phyloP scores from a whole-genome alignment of 441 rosid genomes.

The Aleurites moluccanus region DNA sequence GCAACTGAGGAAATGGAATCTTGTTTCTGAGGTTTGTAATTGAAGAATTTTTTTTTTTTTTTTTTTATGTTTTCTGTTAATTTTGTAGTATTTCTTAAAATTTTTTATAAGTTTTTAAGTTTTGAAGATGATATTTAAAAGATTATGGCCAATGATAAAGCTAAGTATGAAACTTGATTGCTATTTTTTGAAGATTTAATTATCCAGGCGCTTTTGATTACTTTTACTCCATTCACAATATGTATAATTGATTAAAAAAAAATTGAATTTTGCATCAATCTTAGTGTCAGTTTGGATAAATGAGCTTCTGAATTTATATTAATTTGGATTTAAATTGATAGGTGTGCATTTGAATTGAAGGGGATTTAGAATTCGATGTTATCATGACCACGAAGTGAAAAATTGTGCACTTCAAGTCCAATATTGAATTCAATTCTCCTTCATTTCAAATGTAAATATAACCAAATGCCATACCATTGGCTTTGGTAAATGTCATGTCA shows the following conservation, averaged over 20 bases:
- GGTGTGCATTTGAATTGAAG: background rate
- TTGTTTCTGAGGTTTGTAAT: conserved; percentile 72
- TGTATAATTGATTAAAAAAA: background rate
- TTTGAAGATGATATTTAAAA: background rate
- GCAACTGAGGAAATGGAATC: conserved; percentile 88
- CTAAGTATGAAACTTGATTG: too few species aligned
- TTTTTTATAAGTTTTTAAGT: background rate
- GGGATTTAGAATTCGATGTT: background rate
- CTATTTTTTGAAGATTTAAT: too few species aligned
- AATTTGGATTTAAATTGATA: background rate
- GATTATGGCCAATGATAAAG: background rate
- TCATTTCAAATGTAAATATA: background rate
- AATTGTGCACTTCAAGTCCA: too few species aligned
- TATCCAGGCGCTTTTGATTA: too few species aligned
- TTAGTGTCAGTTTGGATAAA: background rate
- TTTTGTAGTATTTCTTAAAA: background rate
- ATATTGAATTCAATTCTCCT: background rate
- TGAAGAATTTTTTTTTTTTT: background rate
- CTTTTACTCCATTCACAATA: background rate
- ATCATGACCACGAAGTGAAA: background rate
- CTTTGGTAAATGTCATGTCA: background rate
- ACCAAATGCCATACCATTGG: background rate
- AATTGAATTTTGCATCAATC: background rate
- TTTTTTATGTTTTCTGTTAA: background rate
- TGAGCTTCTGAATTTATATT: background rate